Percentiles rank a stretch among this genome's conserved stretches.
Conservation (phyloP, 2,329 filamentous ascomycete species). For the Pseudogymnoascus sp. region DNA sequence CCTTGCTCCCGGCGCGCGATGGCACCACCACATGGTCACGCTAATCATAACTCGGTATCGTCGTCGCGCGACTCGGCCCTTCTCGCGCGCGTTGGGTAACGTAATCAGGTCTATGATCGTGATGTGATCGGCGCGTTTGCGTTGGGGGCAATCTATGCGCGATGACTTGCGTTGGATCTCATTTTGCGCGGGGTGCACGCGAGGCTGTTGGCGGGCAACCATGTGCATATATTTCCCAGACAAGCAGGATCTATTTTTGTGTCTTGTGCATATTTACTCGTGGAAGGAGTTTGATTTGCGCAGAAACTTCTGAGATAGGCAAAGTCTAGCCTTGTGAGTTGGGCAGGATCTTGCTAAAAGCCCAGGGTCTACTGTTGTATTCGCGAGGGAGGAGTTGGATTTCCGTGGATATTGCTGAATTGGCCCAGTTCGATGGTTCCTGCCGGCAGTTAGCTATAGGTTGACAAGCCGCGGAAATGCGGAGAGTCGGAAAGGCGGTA, state of each 20-base stretch:
- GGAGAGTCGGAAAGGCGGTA: no score
- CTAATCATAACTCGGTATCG: neutral
- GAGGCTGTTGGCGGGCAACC: neutral
- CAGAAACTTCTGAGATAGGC: neutral
- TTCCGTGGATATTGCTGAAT: neutral
- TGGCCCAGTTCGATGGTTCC: neutral
- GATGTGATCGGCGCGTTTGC: neutral
- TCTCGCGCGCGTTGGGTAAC: neutral
- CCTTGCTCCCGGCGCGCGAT: neutral
- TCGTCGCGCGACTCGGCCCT: neutral
- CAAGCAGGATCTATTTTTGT: neutral
- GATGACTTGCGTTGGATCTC: neutral
- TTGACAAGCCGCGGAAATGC: neutral
- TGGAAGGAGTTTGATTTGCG: neutral
- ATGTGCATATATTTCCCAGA: neutral
- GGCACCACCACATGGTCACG: neutral
- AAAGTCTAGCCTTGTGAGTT: neutral
- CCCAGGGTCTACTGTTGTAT: neutral
- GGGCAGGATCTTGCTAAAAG: neutral
- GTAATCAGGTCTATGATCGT: neutral
- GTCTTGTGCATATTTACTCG: neutral
- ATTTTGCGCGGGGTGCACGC: neutral
- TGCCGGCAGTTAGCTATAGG: neutral
- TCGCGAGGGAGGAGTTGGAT: neutral
- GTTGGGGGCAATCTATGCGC: neutral